phyloP scores from a whole-genome alignment of 768 basidiomycete species.

The Lanmaoa pseudosensibilis region DNA sequence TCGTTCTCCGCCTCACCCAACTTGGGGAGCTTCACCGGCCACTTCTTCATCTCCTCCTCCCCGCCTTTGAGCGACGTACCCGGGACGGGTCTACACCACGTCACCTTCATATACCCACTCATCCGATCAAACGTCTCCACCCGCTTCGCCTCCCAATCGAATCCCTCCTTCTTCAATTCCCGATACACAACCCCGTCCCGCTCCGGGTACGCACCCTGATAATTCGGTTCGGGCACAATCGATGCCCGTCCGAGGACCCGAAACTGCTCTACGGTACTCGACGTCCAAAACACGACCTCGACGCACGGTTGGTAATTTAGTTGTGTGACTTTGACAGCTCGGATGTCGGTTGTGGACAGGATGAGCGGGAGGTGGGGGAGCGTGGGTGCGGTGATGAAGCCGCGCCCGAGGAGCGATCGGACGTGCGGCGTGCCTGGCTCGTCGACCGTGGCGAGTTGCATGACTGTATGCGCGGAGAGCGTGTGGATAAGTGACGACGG shows the following conservation, averaged over 20 bases:
- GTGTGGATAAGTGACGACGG: background rate
- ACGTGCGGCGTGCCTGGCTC: constrained; percentile 50
- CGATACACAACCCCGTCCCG: constrained; percentile 34
- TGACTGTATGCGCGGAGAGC: constrained; percentile 38
- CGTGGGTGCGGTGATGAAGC: constrained; percentile 47
- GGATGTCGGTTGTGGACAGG: constrained; percentile 68
- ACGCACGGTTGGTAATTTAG: constrained; percentile 43
- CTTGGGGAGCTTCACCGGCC: constrained; percentile 58
- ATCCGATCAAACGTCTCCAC: constrained; percentile 58
- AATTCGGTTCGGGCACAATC: constrained; percentile 52
- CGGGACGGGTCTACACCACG: constrained; percentile 68
- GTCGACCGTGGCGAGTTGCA: constrained; percentile 46
- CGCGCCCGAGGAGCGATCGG: constrained; percentile 64
- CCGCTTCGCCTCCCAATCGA: constrained; percentile 66
- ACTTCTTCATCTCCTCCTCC: constrained; percentile 57
- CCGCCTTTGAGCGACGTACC: constrained; percentile 54
- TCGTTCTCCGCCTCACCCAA: constrained; percentile 45
- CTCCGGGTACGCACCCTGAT: constrained; percentile 25
- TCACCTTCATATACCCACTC: constrained; percentile 63
- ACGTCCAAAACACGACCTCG: constrained; percentile 76
- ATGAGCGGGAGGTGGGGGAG: constrained; percentile 57
- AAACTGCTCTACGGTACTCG: constrained; percentile 67
- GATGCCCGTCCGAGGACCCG: constrained; percentile 60
- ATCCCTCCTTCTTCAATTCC: constrained; percentile 37
- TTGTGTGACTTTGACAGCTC: constrained; percentile 66